Conservation (phyloP, 2,329 filamentous ascomycete genomes). For the Trichoderma atrobrunneum region DNA sequence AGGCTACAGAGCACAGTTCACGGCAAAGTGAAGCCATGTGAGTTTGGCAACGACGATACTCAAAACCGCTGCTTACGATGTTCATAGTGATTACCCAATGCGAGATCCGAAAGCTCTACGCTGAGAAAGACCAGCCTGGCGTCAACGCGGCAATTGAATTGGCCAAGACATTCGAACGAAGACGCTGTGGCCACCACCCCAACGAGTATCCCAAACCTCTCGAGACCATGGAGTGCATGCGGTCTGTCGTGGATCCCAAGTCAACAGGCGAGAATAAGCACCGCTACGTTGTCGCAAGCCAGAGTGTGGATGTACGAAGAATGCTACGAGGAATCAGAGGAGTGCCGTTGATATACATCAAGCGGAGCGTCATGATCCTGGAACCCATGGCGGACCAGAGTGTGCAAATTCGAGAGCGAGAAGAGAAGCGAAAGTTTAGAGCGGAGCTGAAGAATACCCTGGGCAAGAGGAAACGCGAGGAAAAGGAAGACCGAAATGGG, state of each 20-base stretch:
- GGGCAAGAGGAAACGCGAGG: conserved; percentile 52
- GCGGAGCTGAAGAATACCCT: conserved; percentile 58
- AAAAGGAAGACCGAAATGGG: conserved; percentile 37
- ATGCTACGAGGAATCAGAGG: conserved; percentile 65
- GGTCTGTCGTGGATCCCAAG: conserved; percentile 76
- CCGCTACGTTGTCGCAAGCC: conserved; percentile 73
- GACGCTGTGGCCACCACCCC: conserved; percentile 75
- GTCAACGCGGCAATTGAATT: conserved; percentile 63
- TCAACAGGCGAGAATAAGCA: conserved; percentile 69
- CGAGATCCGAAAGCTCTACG: conserved; percentile 76
- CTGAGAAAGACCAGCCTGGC: conserved; percentile 53
- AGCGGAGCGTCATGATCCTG: conserved; percentile 68
- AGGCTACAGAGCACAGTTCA: conserved; percentile 80
- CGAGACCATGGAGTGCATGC: conserved; percentile 66
- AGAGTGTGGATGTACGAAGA: conserved; percentile 62
- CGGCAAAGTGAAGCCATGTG: conserved; percentile 79
- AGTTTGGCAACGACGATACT: conserved; percentile 30
- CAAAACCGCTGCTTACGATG: conserved; percentile 25
- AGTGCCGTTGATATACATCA: conserved; percentile 75
- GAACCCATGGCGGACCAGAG: conserved; percentile 72
- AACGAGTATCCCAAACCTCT: conserved; percentile 69
- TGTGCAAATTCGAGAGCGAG: conserved; percentile 59
- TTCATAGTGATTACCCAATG: conserved; percentile 72
- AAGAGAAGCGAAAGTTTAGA: conserved; percentile 73
- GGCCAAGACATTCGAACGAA: conserved; percentile 72